Conservation (phyloP, 805 yeast species). For the Wickerhamiella alocasiicola region DNA sequence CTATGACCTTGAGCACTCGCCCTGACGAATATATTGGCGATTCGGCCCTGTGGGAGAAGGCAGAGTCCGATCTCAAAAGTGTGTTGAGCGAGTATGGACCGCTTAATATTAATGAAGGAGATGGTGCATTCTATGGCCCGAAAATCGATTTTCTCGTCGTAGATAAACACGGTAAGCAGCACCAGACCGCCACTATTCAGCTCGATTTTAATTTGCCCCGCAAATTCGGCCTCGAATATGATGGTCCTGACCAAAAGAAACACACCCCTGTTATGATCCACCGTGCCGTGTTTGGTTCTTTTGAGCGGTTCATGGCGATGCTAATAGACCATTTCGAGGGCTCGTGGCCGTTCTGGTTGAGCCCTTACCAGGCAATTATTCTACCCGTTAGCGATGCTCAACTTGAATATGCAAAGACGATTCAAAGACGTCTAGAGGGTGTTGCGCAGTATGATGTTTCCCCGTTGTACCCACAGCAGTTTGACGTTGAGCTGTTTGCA, state of each 20-base stretch:
- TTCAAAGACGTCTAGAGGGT: constrained; percentile 23
- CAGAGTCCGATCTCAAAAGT: constrained; percentile 52
- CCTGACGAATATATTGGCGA: constrained; percentile 75
- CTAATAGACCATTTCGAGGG: constrained; percentile 83
- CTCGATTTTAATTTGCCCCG: constrained; percentile 89
- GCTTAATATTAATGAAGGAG: constrained; percentile 61
- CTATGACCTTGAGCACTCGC: constrained; percentile 69
- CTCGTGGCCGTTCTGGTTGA: constrained; percentile 96
- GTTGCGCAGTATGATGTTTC: constrained; percentile 17
- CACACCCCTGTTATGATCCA: constrained; percentile 88
- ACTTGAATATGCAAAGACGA: constrained; percentile 37
- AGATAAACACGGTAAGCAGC: constrained; percentile 69
- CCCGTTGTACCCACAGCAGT: constrained; percentile 46
- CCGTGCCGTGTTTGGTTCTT: constrained; percentile 88
- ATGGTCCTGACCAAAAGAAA: constrained; percentile 31
- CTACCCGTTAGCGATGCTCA: constrained; percentile 60
- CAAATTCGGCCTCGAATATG: constrained; percentile 63
- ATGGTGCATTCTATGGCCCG: constrained; percentile 68
- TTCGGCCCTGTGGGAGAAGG: constrained; percentile 63
- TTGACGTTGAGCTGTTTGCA: constrained; percentile 62
- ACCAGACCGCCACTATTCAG: constrained; percentile 93
- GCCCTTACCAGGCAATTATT: constrained; percentile 78
- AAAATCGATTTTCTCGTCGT: constrained; percentile 77
- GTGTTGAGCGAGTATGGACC: constrained; percentile 47
- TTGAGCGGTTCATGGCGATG: constrained; percentile 85